Conservation (phyloP, 306 rosid species). For the Cucurbita moschata region DNA sequence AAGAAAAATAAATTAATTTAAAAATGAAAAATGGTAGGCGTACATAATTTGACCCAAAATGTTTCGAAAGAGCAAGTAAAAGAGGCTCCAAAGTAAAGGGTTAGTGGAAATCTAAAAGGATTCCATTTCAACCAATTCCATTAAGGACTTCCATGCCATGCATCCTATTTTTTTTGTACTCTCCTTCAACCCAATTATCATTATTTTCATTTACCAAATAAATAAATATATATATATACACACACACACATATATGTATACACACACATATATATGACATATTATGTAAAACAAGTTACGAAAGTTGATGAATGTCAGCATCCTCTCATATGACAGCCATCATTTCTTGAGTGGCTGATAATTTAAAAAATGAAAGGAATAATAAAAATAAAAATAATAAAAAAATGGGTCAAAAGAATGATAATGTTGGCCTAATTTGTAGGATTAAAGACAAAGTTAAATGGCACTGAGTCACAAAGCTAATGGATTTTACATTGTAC, state of each 20-base stretch:
- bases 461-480: not conserved
- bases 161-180: not conserved
- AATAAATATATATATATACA: too few species aligned
- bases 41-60: constrained; percentile 1
- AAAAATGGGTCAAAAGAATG: not conserved
- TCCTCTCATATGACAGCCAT: not conserved
- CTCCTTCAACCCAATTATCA: not conserved
- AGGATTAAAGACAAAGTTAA: not conserved
- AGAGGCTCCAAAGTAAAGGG: not conserved
- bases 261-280: not conserved
- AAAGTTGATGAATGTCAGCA: constrained; percentile 1
- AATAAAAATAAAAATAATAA: not conserved
- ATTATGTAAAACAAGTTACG: not conserved
- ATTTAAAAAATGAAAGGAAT: not conserved
- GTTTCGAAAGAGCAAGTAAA: not conserved
- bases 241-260: not conserved
- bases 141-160: not conserved
- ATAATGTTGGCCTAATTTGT: constrained; percentile 2
- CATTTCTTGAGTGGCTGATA: not conserved
- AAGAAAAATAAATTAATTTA: not conserved
- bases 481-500: constrained; percentile 7
- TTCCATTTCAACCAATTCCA: constrained; percentile 1
- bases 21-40: not conserved
- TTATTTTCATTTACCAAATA: not conserved
- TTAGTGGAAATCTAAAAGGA: not conserved